phyloP scores from a whole-genome alignment of 2,329 filamentous ascomycete species.

The Venturia nashicola region DNA sequence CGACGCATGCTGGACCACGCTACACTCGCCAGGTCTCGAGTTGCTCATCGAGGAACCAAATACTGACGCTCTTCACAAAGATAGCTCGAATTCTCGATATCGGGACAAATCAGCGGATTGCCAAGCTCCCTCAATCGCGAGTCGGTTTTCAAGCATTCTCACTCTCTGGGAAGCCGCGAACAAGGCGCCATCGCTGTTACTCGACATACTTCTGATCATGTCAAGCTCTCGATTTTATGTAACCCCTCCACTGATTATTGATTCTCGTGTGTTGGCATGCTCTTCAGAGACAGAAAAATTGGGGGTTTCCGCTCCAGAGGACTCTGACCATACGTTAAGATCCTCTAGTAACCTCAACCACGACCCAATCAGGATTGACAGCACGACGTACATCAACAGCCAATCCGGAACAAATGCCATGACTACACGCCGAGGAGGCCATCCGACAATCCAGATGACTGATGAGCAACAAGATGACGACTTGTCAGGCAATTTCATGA shows the following conservation, averaged over 20 bases:
- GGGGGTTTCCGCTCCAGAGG: background rate
- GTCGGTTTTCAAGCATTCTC: background rate
- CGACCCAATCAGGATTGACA: background rate
- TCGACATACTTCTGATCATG: background rate
- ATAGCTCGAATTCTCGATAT: background rate
- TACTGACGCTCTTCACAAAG: background rate
- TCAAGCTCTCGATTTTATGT: background rate
- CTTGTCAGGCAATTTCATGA: background rate
- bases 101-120: background rate
- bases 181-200: background rate
- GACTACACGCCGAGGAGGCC: background rate
- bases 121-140: background rate
- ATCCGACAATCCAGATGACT: background rate
- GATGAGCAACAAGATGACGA: background rate
- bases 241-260: background rate
- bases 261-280: background rate
- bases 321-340: background rate
- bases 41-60: background rate
- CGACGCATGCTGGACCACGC: background rate
- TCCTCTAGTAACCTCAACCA: background rate
- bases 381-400: background rate
- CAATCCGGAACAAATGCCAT: background rate
- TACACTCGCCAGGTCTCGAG: background rate
- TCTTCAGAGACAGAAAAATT: background rate
- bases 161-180: background rate